Conservation (phyloP, 345 rosid species). For the Hibiscus tridactylites region DNA sequence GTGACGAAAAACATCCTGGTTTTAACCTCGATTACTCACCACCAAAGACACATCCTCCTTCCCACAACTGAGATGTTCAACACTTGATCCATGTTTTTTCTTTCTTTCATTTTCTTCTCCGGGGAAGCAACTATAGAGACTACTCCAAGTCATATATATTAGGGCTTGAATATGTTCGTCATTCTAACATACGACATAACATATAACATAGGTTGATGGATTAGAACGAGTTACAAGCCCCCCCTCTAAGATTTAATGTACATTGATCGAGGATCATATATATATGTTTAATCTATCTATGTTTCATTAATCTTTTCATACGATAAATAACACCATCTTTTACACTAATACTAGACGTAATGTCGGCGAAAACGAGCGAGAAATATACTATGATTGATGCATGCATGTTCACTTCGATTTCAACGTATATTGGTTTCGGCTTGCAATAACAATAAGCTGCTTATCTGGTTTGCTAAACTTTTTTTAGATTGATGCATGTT, state of each 20-base stretch:
- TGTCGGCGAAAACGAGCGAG: too few species aligned
- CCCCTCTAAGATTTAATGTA: not conserved
- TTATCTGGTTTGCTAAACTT: too few species aligned
- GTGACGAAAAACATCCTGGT: constrained; percentile 40
- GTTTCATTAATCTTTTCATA: too few species aligned
- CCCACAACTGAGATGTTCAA: constrained; percentile 40
- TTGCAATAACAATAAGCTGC: too few species aligned
- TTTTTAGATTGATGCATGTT: too few species aligned
- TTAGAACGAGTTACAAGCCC: not conserved
- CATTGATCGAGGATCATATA: constrained; percentile 1
- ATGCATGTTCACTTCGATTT: too few species aligned
- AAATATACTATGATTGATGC: too few species aligned
- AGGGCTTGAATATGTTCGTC: constrained; percentile 5
- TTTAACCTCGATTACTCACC: constrained; percentile 58
- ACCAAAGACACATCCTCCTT: constrained; percentile 76
- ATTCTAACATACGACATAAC: not conserved
- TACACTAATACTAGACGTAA: too few species aligned
- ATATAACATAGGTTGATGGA: not conserved
- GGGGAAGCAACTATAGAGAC: not conserved
- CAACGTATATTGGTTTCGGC: too few species aligned
- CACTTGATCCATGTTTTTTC: not conserved
- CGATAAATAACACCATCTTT: too few species aligned
- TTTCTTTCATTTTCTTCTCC: too few species aligned
- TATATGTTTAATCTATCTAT: not conserved
- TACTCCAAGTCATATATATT: not conserved